These are phyloP conservation scores for Fomes fomentarius DNA, from an alignment of 1,284 basidiomycete species.

Conservation along the genomic window DNA sequence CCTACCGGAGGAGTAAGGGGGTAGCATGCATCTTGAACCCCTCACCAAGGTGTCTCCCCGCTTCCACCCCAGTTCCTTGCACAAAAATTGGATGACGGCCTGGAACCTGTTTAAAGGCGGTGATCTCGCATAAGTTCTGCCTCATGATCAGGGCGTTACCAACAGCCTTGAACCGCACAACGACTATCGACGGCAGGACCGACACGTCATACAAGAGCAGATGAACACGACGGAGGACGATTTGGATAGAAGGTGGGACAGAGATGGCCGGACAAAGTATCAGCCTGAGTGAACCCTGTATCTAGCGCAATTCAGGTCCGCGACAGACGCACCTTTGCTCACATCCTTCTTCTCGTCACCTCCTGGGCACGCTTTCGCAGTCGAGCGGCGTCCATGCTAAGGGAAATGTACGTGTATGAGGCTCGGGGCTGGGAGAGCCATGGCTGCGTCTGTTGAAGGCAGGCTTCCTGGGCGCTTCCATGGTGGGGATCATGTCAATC, in stretches of 20 bases:
- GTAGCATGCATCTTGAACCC: constrained; percentile 21
- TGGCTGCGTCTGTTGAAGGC: constrained; percentile 1
- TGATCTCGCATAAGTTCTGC: constrained; percentile 98
- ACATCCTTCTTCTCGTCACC: constrained; percentile 82
- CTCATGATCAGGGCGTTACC: constrained; percentile 99
- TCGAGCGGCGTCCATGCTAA: constrained; percentile 50
- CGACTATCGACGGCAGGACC: constrained; percentile 58
- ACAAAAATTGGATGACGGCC: constrained; percentile 91
- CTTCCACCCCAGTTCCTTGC: constrained; percentile 91
- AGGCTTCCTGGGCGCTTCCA: neutral
- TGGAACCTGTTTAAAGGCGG: constrained; percentile 94
- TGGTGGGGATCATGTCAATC: too few species aligned
- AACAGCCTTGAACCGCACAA: constrained; percentile 98
- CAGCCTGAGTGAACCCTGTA: neutral
- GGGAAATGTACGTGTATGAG: constrained; percentile 41
- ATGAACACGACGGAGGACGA: neutral
- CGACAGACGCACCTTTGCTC: constrained; percentile 66
- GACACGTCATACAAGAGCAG: neutral
- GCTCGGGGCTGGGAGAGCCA: constrained; percentile 42
- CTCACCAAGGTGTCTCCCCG: constrained; percentile 85
- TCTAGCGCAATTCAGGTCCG: neutral
- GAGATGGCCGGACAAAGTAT: neutral
- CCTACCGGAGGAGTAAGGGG: neutral
- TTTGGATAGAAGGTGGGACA: neutral
- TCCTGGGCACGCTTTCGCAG: constrained; percentile 50